A percentile compares a stretch with the other conserved stretches of the same genome.
Evolutionary conservation across 768 basidiomycete species (phyloP).

Genomic region (Rhodotorula kratochvilovae): DNA sequence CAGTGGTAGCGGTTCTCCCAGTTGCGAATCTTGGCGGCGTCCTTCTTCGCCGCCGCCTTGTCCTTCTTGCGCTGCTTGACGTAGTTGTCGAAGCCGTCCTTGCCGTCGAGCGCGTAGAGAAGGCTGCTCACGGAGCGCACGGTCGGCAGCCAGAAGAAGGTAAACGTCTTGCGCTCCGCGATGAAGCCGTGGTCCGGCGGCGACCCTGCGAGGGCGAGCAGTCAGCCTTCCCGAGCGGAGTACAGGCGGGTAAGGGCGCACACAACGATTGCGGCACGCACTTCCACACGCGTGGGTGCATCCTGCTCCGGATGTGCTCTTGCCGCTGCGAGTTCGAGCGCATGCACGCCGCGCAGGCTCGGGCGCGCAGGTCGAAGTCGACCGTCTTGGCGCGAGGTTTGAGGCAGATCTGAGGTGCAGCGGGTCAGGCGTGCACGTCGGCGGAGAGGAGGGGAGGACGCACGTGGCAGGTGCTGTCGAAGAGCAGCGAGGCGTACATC

Average conservation of each 20-base stretch:
- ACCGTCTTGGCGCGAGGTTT: neutral
- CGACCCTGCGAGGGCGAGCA: neutral
- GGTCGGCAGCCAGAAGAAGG: constrained; percentile 2
- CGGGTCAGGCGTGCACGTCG: neutral
- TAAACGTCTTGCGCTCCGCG: neutral
- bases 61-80: neutral
- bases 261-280: neutral
- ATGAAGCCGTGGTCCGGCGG: too few relatives aligned
- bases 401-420: constrained; percentile 5
- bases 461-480: constrained; percentile 17
- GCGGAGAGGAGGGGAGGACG: neutral
- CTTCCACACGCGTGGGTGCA: neutral
- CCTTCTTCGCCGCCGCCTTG: neutral
- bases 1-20: neutral
- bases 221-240: too few relatives aligned
- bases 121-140: neutral
- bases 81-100: neutral
- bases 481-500: constrained; percentile 16
- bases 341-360: constrained; percentile 22
- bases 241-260: too few relatives aligned
- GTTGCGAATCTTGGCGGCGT: neutral
- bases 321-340: neutral
- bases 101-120: constrained; percentile 1
- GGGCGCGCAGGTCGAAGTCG: constrained; percentile 7
- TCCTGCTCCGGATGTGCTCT: neutral